Conservation (phyloP, 495 filamentous ascomycete species). For the Glarea lozoyensis region DNA sequence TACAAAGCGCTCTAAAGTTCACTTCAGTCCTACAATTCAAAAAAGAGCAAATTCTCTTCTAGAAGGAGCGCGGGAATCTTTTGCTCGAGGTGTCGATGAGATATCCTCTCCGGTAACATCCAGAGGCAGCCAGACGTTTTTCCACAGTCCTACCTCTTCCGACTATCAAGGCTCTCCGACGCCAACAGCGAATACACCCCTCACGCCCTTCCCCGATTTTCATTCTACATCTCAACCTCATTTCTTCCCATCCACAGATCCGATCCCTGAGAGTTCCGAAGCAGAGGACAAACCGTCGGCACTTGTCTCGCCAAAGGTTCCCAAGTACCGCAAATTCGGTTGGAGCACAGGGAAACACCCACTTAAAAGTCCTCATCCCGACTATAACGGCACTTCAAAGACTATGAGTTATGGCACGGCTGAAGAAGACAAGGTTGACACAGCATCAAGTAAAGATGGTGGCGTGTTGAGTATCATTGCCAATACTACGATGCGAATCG, state of each 20-base stretch:
- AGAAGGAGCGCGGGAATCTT: no score
- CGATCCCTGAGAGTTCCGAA: background rate
- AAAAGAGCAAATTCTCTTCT: no score
- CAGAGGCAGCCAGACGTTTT: no score
- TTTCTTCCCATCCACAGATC: background rate
- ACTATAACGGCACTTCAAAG: background rate
- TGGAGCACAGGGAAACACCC: slow-evolving; percentile 10
- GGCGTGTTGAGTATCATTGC: no score
- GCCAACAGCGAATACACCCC: no score
- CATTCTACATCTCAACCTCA: background rate
- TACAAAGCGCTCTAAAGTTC: background rate
- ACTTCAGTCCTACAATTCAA: no score
- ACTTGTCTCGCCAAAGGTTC: background rate
- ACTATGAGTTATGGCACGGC: background rate
- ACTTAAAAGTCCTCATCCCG: slow-evolving; percentile 9
- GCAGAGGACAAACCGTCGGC: background rate
- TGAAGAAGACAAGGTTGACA: background rate
- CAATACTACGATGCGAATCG: background rate
- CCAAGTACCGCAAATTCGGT: background rate
- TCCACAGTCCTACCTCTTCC: no score
- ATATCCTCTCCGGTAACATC: background rate
- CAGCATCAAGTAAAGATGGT: slow-evolving; percentile 8
- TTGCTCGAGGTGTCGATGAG: background rate
- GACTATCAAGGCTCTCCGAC: no score
- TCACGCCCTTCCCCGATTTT: no score